phyloP scores from a whole-genome alignment of 2,329 filamentous ascomycete species.

The Paramyrothecium sp. region DNA sequence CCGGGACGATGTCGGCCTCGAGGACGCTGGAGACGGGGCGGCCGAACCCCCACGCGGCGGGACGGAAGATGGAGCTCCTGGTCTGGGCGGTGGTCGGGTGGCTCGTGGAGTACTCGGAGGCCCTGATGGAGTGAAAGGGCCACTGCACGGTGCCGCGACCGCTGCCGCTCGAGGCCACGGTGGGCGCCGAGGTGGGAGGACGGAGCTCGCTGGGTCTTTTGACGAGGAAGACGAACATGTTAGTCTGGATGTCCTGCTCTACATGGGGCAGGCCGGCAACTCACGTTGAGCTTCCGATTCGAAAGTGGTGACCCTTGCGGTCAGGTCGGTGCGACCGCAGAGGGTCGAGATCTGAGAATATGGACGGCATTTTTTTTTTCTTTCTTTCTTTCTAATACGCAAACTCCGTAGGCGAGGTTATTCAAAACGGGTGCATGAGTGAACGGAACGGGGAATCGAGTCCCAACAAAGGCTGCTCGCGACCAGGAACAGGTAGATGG shows the following conservation, averaged over 20 bases:
- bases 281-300: background rate
- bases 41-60: conserved; percentile 22
- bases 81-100: too few species aligned
- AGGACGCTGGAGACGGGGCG: conserved; percentile 28
- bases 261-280: background rate
- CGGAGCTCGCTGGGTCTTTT: background rate
- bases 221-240: too few species aligned
- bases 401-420: background rate
- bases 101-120: conserved; percentile 16
- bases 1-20: conserved; percentile 47
- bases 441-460: background rate
- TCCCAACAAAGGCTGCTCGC: background rate
- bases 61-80: conserved; percentile 17
- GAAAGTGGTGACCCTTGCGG: background rate
- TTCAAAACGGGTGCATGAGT: background rate
- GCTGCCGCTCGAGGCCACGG: background rate
- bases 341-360: background rate
- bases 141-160: conserved; percentile 5
- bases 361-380: background rate
- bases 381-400: too few species aligned
- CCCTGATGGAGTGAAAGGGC: conserved; percentile 24
- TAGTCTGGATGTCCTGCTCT: background rate
- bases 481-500: background rate
- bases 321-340: background rate
- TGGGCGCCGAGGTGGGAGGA: background rate